Base-by-base conservation (phyloP, 805 yeast genomes). In the Hanseniaspora meyeri region DNA sequence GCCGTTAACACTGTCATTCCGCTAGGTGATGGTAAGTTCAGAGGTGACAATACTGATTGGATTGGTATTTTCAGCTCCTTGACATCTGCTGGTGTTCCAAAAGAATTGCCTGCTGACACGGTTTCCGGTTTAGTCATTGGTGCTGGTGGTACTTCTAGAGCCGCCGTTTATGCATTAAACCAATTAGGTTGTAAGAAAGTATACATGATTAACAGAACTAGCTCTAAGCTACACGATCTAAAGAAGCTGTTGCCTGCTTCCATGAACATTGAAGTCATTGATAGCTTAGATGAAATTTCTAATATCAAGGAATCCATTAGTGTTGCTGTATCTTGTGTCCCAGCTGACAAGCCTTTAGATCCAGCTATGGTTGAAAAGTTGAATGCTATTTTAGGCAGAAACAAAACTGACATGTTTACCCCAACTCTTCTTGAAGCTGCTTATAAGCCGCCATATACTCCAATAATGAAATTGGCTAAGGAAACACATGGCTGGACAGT, bases 141-240 rank as follows among this genome's bases (percentile, higher is more conserved):
- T 52, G 96, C 96, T 20, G 99, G 99, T 43, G 99, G 99, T 46
- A 90, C 99, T 29, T 83, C 96, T 0, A 78, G 96, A 64, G 96
- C 98, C 43, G 97, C 97, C 0, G 80, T 87, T 16, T 89, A 79
- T 68, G 97, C 98, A 1, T 75, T 93, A 61, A 78, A 81, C 65
- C 65, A 79, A 59, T 71, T 91, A 73, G 96, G 96, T 2, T 87
- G 95, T 68, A 62, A 71, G 24, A 80, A 75, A 62, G 86, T 91
- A 59, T 88, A 81, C 72, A 74, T 91, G 74, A 66, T 87, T 58
- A 91, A 90, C 73, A 81, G 97, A 68, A 88, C 96, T 1, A 67
- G 72, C 0, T 71, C 82, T 9, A 87, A 87, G 65, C 72, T 88
- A 53, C 66, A 67, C 20, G 82, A 76, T 1, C 72, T 93, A 61